Evolutionary conservation across 2,329 filamentous ascomycete genomes (phyloP).

Genomic region (Penicillium capsulatum): DNA sequence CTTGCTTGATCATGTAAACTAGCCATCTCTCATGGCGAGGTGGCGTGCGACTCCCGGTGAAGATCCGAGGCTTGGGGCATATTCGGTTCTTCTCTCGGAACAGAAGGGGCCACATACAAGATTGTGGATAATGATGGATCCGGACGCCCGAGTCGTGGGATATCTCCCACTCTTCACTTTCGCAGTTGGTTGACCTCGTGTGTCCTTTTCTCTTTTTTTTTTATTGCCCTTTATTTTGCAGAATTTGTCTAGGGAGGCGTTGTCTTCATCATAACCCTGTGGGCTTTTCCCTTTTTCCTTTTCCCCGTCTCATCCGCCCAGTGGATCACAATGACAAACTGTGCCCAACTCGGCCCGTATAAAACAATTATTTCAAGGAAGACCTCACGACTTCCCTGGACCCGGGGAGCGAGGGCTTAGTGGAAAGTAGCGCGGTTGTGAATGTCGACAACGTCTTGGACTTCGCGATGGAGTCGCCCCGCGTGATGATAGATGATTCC

Average conservation of each 20-base stretch:
- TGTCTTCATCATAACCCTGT: slow-evolving; percentile 41
- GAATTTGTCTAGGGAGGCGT: slow-evolving; percentile 45
- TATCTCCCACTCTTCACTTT: slow-evolving; percentile 21
- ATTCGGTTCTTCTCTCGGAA: slow-evolving; percentile 31
- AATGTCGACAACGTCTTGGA: slow-evolving; percentile 11
- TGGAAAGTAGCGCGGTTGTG: slow-evolving; percentile 16
- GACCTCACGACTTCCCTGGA: too few species aligned
- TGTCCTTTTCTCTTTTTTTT: slow-evolving; percentile 17
- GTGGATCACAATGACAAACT: slow-evolving; percentile 29
- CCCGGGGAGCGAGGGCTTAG: slow-evolving; percentile 4
- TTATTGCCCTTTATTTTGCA: slow-evolving; percentile 33
- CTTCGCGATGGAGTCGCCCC: slow-evolving; percentile 12
- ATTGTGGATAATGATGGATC: slow-evolving; percentile 34
- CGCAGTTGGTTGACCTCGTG: slow-evolving; percentile 38
- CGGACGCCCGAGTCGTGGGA: slow-evolving; percentile 3
- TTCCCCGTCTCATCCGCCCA: slow-evolving; percentile 15
- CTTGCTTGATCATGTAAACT: slow-evolving; percentile 80
- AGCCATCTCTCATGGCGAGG: slow-evolving; percentile 16
- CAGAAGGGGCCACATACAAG: slow-evolving; percentile 20
- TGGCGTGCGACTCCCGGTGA: slow-evolving; percentile 31
- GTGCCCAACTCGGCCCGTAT: slow-evolving; percentile 21
- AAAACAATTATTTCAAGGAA: slow-evolving; percentile 11
- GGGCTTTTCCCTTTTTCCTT: slow-evolving; percentile 33
- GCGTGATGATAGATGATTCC: slow-evolving; percentile 30
- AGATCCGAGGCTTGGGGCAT: slow-evolving; percentile 33